Percentiles rank a stretch among this genome's conserved stretches.
phyloP scores from a whole-genome alignment of 2,329 filamentous ascomycete species.

The Colletotrichum sp. region DNA sequence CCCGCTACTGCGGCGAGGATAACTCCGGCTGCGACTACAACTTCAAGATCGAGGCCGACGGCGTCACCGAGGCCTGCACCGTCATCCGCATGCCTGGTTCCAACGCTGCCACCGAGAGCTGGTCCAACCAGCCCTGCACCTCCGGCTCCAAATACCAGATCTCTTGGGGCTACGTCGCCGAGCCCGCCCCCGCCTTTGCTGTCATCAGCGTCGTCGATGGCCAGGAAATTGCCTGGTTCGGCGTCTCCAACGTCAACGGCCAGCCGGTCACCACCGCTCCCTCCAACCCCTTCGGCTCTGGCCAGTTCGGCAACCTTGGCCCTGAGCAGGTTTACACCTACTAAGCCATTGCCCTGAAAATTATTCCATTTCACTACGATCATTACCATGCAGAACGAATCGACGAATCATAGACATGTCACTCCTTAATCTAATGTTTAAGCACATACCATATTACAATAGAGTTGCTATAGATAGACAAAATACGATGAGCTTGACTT shows the following conservation, averaged over 20 bases:
- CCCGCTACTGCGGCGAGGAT: neutral
- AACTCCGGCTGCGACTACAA: slow-evolving; percentile 14
- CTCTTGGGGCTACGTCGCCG: slow-evolving; percentile 1
- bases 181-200: neutral
- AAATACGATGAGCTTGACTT: neutral
- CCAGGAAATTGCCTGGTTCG: slow-evolving; percentile 2
- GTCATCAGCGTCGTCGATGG: neutral
- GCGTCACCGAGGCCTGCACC: neutral
- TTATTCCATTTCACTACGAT: neutral
- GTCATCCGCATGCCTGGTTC: neutral
- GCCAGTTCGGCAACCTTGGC: slow-evolving; percentile 9
- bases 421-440: neutral
- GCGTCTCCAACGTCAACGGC: slow-evolving; percentile 7
- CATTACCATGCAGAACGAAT: neutral
- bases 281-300: slow-evolving; percentile 11
- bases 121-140: slow-evolving; percentile 8
- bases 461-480: neutral
- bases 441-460: neutral
- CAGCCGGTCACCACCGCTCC: slow-evolving; percentile 5
- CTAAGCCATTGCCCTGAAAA: neutral
- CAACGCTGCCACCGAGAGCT: slow-evolving; percentile 5
- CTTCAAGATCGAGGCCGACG: slow-evolving; percentile 10
- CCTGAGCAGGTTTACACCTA: slow-evolving; percentile 15
- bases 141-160: slow-evolving; percentile 3
- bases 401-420: neutral